Base-by-base conservation (phyloP, 2,329 filamentous ascomycete genomes). In the Fusarium brachygibbosum region DNA sequence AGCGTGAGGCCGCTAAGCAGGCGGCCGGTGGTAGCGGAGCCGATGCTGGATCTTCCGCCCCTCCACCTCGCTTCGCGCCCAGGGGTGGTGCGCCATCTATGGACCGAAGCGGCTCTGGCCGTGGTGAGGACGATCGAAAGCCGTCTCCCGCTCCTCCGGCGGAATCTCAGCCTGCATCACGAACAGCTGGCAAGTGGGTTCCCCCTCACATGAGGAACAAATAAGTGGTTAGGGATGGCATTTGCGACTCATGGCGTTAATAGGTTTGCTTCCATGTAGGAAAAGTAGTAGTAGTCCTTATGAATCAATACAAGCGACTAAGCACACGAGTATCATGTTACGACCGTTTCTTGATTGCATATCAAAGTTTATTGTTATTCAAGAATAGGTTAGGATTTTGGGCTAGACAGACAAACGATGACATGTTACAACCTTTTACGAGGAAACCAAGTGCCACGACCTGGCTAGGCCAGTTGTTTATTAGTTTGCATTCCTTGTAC, bases 1-100 rank as follows among this genome's bases (percentile, higher is more conserved):
- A 93, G 32, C 90, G 91, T 74, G 87, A 93, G 79, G 88, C 87
- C 51, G 81, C 83, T 63, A 85, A 74, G 73, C 77, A 81, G 35
- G 74, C 76, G 34, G 73, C 76, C 52, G 77, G 79, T 57, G 75
- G 78, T 34, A 73, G 79, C 13, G 74, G 76, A 48, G 73, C 79
- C 46, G 85, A 85, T 63, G 79, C 74, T 48, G 63, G 52, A 42
- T 59, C 64, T 48, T 65, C 64, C 32, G 52, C 72, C 32, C 77
- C 84, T 31, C 81, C 85, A 35, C 77, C 84, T 59, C 65, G 76
- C 48, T 78, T 81, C 76, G 61, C 72, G 38, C 69, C 78, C 51
- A 73, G 83, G 35, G 81, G 80, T 34, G 81, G 79, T 45, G 77
- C 78, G 16, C 79, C 82, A 50, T 79, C 82, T 46, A 77, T 84